Evolutionary conservation across 495 filamentous ascomycete species (phyloP).

Genomic region (Penicillium simplicissimum): DNA sequence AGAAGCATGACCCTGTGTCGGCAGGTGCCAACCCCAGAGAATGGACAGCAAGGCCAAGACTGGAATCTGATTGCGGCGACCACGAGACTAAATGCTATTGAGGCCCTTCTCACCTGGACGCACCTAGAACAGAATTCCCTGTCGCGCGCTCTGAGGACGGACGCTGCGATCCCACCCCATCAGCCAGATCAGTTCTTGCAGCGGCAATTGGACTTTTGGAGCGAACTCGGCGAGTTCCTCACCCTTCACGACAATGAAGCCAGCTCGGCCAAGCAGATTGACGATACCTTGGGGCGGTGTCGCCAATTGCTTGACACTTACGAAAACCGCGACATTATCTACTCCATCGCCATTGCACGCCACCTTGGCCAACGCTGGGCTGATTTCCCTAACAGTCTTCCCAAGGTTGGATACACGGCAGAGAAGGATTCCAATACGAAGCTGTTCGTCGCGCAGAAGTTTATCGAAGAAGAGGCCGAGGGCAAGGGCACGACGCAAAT

Average conservation of each 20-base stretch:
- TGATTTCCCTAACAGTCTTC: conserved; percentile 61
- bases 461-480: conserved; percentile 72
- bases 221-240: conserved; percentile 69
- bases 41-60: conserved; percentile 40
- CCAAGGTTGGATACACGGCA: conserved; percentile 59
- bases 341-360: conserved; percentile 80
- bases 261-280: conserved; percentile 58
- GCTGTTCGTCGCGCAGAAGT: conserved; percentile 76
- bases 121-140: conserved; percentile 61
- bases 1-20: conserved; percentile 55
- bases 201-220: conserved; percentile 79
- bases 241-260: conserved; percentile 63
- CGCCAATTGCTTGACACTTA: conserved; percentile 70
- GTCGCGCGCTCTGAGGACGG: conserved; percentile 43
- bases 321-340: conserved; percentile 90
- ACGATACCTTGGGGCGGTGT: conserved; percentile 60
- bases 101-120: conserved; percentile 70
- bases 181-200: conserved; percentile 54
- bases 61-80: conserved; percentile 61
- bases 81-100: conserved; percentile 71
- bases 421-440: conserved; percentile 71
- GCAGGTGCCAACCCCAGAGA: conserved; percentile 41
- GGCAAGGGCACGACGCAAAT: conserved; percentile 78
- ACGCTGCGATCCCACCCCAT: conserved; percentile 40
- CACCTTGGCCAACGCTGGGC: conserved; percentile 68